Percentiles rank a stretch among this genome's conserved stretches.
These are phyloP conservation scores for Kluyveromyces aestuarii DNA, from an alignment of 805 yeast species.

Conservation along the genomic window DNA sequence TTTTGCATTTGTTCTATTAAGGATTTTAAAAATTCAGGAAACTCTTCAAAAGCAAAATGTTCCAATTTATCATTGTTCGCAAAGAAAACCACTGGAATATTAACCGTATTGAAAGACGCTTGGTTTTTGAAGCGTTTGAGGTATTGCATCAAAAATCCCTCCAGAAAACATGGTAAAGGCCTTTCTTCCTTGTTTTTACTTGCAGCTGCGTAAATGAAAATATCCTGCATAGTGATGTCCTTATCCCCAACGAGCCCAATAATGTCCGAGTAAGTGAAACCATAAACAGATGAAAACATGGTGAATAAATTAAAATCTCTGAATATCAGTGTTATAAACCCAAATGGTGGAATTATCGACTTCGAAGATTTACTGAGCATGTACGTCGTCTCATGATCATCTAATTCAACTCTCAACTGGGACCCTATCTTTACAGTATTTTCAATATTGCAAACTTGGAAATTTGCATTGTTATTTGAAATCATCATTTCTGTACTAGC, in stretches of 20 bases:
- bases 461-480: background rate
- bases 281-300: background rate
- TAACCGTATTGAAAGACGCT: background rate
- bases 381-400: background rate
- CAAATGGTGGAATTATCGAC: background rate
- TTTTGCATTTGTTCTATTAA: background rate
- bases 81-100: background rate
- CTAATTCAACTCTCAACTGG: background rate
- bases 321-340: background rate
- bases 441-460: background rate
- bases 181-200: background rate
- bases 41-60: background rate
- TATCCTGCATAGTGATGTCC: background rate
- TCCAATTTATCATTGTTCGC: background rate
- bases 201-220: background rate
- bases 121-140: background rate
- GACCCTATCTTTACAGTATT: background rate
- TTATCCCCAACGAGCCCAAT: background rate
- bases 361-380: background rate
- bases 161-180: background rate
- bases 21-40: background rate
- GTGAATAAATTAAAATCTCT: background rate
- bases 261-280: conserved; percentile 1
- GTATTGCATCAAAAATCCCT: background rate
- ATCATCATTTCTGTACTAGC: background rate